phyloP scores from a whole-genome alignment of 2,329 filamentous ascomycete species.

The Aureobasidium zeae region DNA sequence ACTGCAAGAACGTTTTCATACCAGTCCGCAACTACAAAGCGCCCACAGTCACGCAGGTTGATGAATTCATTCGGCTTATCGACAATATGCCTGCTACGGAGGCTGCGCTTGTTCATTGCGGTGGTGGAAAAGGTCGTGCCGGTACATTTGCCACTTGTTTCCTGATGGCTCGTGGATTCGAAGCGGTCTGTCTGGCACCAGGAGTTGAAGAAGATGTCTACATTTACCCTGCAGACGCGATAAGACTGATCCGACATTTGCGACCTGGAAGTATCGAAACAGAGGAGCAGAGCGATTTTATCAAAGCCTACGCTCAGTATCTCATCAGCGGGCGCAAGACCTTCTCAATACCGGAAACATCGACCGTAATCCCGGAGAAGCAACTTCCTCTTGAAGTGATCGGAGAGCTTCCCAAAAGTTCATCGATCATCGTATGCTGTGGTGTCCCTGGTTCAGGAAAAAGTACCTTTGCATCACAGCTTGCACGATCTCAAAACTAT shows the following conservation, averaged over 20 bases:
- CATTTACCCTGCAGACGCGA: constrained; percentile 11
- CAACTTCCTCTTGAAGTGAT: neutral
- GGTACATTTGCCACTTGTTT: constrained; percentile 16
- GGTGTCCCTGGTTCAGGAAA: constrained; percentile 17
- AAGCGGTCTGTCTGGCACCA: no score
- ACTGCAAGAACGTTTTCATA: constrained; percentile 12
- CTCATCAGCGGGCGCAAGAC: neutral
- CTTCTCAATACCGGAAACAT: no score
- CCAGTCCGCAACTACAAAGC: constrained; percentile 15
- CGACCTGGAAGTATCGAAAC: constrained; percentile 18
- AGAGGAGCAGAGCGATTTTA: constrained; percentile 12
- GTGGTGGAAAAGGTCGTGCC: constrained; percentile 17
- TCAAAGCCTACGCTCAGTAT: constrained; percentile 11
- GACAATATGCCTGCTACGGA: neutral
- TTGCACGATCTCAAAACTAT: neutral
- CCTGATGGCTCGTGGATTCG: constrained; percentile 14
- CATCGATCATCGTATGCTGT: constrained; percentile 13
- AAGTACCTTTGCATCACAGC: constrained; percentile 7
- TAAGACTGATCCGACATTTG: constrained; percentile 13
- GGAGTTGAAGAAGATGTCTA: neutral
- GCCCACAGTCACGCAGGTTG: constrained; percentile 13
- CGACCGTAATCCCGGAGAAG: neutral
- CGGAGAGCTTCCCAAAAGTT: neutral
- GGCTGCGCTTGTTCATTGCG: constrained; percentile 16
- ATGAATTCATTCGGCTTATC: constrained; percentile 3